A percentile compares a stretch with the other conserved stretches of the same genome.
These are phyloP conservation scores for Spinacia oleracea DNA, from an alignment of 179 eudicot genomes.

Conservation along the genomic window DNA sequence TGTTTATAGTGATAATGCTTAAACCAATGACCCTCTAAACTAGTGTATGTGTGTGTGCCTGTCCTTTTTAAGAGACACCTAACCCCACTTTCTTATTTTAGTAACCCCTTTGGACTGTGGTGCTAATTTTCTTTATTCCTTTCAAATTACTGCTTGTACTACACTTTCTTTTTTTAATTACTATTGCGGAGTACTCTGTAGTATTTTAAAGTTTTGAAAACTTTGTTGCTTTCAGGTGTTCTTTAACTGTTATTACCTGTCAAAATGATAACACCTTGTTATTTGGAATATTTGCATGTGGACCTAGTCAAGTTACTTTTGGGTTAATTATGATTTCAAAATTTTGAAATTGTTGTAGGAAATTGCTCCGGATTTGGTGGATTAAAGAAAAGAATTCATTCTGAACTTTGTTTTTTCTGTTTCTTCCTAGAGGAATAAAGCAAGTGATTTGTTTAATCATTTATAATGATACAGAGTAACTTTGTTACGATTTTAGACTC, in stretches of 20 bases:
- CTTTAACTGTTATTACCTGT: not conserved
- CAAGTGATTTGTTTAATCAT: not conserved
- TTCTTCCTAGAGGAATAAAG: not conserved
- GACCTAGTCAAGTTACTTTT: not conserved
- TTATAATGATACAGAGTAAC: too few relatives aligned
- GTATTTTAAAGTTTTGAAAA: not conserved
- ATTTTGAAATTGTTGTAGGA: not conserved
- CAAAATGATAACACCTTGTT: not conserved
- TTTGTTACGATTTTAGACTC: too few relatives aligned
- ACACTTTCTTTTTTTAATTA: not conserved
- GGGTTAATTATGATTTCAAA: not conserved
- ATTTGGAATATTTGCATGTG: not conserved
- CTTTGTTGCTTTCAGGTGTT: slow-evolving; percentile 21
- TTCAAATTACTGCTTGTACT: not conserved
- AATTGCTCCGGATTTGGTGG: slow-evolving; percentile 12
- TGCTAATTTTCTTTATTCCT: slow-evolving; percentile 6
- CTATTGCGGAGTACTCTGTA: too few relatives aligned
- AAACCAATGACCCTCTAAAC: not conserved
- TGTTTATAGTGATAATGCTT: not conserved
- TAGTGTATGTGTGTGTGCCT: not conserved
- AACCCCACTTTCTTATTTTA: slow-evolving; percentile 16
- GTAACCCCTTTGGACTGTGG: slow-evolving; percentile 21
- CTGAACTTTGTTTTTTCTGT: not conserved
- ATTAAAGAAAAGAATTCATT: not conserved
- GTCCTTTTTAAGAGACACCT: slow-evolving; percentile 3